Evolutionary conservation across 345 rosid species (phyloP).

Genomic region (Bretschneidera sinensis): DNA sequence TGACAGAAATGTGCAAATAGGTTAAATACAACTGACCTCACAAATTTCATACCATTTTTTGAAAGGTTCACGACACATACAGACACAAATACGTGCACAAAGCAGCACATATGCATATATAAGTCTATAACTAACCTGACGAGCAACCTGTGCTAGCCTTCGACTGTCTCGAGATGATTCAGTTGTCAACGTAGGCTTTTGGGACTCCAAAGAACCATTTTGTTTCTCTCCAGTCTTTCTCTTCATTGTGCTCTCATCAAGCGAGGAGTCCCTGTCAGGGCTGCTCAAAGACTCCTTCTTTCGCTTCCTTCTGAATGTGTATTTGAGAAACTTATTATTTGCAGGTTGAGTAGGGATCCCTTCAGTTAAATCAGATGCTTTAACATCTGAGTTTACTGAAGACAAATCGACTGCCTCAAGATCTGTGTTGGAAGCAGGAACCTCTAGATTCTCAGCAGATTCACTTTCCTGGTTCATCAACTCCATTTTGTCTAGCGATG

Average conservation of each 20-base stretch:
- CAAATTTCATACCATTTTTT: not conserved
- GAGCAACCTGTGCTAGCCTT: constrained; percentile 45
- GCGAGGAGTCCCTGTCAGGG: constrained; percentile 39
- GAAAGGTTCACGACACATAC: not conserved
- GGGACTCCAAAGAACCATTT: constrained; percentile 35
- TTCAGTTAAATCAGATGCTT: constrained; percentile 32
- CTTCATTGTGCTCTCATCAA: constrained; percentile 27
- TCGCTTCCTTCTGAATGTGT: constrained; percentile 78
- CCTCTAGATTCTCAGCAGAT: constrained; percentile 25
- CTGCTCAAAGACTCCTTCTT: constrained; percentile 54
- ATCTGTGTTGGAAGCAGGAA: constrained; percentile 25
- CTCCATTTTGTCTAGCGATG: constrained; percentile 15
- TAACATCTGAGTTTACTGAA: constrained; percentile 18
- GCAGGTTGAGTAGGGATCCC: constrained; percentile 24
- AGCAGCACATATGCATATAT: not conserved
- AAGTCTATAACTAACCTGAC: constrained; percentile 60
- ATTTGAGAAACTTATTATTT: constrained; percentile 49
- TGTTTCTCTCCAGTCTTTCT: constrained; percentile 38
- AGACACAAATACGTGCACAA: not conserved
- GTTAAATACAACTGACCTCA: not conserved
- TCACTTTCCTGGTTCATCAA: constrained; percentile 32
- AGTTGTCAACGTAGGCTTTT: constrained; percentile 32
- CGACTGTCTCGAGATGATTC: constrained; percentile 49
- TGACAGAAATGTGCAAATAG: not conserved
- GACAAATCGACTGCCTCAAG: constrained; percentile 15